phyloP scores from a whole-genome alignment of 2,329 filamentous ascomycete species.

The Colletotrichum destructivum region DNA sequence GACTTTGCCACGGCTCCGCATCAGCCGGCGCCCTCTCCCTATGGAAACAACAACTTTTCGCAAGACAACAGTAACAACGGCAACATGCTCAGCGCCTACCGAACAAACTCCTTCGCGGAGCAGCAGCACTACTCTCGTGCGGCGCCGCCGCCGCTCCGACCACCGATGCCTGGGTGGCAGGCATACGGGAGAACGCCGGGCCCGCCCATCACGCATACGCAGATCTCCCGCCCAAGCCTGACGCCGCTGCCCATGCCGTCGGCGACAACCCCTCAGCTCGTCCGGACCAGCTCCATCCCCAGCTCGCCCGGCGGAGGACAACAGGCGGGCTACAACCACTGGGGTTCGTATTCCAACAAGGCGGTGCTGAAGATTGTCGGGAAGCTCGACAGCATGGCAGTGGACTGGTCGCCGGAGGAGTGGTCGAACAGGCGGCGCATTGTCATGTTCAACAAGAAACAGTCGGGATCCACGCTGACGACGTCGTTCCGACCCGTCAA shows the following conservation, averaged over 20 bases:
- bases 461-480: conserved; percentile 85
- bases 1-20: conserved; percentile 68
- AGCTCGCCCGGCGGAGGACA: conserved; percentile 54
- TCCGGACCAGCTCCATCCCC: conserved; percentile 70
- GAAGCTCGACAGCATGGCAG: conserved; percentile 86
- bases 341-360: conserved; percentile 86
- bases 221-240: conserved; percentile 62
- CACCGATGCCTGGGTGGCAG: conserved; percentile 58
- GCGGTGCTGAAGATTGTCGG: conserved; percentile 88
- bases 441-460: conserved; percentile 88
- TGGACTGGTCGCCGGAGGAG: conserved; percentile 88
- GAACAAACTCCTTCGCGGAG: conserved; percentile 67
- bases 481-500: conserved; percentile 85
- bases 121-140: conserved; percentile 58
- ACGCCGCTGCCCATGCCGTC: conserved; percentile 65
- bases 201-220: conserved; percentile 59
- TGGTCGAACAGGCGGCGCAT: conserved; percentile 84
- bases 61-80: conserved; percentile 60
- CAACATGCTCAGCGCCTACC: conserved; percentile 71
- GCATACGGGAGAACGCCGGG: conserved; percentile 54
- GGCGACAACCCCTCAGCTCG: conserved; percentile 63
- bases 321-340: conserved; percentile 77
- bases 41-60: conserved; percentile 55
- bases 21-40: conserved; percentile 48
- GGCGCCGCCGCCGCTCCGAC: conserved; percentile 53